phyloP scores from a whole-genome alignment of 2,329 filamentous ascomycete species.

The Colletotrichum cuscutae region DNA sequence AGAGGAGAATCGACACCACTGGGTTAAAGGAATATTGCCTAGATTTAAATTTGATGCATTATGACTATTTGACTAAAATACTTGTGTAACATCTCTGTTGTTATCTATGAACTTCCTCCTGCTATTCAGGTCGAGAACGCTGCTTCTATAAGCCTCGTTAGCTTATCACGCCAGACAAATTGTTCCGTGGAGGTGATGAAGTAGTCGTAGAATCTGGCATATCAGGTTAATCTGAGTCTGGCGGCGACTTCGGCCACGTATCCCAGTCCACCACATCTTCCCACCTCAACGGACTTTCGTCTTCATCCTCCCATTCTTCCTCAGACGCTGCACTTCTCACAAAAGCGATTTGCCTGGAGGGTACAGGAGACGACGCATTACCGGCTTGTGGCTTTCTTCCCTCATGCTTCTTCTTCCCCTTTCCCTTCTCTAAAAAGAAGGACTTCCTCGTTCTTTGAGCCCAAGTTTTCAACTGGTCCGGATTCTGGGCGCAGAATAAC shows the following conservation, averaged over 20 bases:
- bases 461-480: background rate
- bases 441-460: background rate
- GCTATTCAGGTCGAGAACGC: too few relatives aligned
- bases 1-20: slow-evolving; percentile 45
- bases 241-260: background rate
- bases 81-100: too few relatives aligned
- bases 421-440: background rate
- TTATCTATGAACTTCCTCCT: too few relatives aligned
- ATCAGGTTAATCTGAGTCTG: background rate
- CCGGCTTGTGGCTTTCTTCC: too few relatives aligned
- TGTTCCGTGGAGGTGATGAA: too few relatives aligned
- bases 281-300: background rate
- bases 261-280: background rate
- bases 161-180: too few relatives aligned
- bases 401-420: too few relatives aligned
- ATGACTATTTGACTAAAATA: background rate
- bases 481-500: background rate
- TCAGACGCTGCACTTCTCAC: background rate
- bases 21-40: slow-evolving; percentile 22
- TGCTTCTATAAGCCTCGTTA: too few relatives aligned
- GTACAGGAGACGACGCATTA: too few relatives aligned
- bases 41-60: background rate
- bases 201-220: background rate
- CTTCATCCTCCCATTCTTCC: background rate
- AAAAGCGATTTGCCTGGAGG: too few relatives aligned